Evolutionary conservation across 495 filamentous ascomycete species (phyloP).

Genomic region (Jackrogersella multiformis): DNA sequence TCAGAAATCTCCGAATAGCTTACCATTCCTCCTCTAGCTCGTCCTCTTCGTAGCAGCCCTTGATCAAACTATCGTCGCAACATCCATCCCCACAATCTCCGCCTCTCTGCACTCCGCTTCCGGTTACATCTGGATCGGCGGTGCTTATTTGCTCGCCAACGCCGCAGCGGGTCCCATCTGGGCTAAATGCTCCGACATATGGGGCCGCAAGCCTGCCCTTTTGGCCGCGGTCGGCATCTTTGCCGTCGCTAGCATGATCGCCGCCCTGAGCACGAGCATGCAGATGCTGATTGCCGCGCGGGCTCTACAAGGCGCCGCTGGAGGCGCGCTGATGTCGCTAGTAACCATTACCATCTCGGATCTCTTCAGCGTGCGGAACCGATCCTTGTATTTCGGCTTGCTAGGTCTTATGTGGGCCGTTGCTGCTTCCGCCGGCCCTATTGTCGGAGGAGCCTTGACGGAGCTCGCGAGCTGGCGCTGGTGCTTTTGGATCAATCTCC

Average conservation of each 20-base stretch:
- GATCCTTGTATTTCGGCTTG: slow-evolving; percentile 43
- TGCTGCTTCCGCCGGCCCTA: slow-evolving; percentile 71
- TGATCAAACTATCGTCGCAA: slow-evolving; percentile 70
- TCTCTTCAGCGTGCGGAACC: slow-evolving; percentile 55
- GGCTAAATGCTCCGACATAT: slow-evolving; percentile 71
- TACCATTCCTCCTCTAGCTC: slow-evolving; percentile 28
- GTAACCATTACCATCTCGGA: slow-evolving; percentile 80
- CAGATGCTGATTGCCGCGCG: slow-evolving; percentile 76
- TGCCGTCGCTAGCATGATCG: slow-evolving; percentile 68
- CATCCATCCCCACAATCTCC: slow-evolving; percentile 67
- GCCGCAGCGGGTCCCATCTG: slow-evolving; percentile 55
- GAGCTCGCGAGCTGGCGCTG: slow-evolving; percentile 47
- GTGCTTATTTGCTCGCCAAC: slow-evolving; percentile 64
- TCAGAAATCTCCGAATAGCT: slow-evolving; percentile 6
- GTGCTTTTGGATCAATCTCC: slow-evolving; percentile 66
- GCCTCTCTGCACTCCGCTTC: slow-evolving; percentile 65
- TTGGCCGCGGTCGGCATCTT: slow-evolving; percentile 74
- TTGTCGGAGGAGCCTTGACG: slow-evolving; percentile 75
- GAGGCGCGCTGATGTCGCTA: slow-evolving; percentile 76
- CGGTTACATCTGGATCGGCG: slow-evolving; percentile 74
- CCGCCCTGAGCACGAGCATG: slow-evolving; percentile 70
- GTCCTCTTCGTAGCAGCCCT: slow-evolving; percentile 66
- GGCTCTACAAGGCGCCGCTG: slow-evolving; percentile 78
- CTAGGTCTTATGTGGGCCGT: slow-evolving; percentile 72
- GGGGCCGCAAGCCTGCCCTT: slow-evolving; percentile 77